phyloP scores from a whole-genome alignment of 768 basidiomycete genomes.

The Suillus sp. region DNA sequence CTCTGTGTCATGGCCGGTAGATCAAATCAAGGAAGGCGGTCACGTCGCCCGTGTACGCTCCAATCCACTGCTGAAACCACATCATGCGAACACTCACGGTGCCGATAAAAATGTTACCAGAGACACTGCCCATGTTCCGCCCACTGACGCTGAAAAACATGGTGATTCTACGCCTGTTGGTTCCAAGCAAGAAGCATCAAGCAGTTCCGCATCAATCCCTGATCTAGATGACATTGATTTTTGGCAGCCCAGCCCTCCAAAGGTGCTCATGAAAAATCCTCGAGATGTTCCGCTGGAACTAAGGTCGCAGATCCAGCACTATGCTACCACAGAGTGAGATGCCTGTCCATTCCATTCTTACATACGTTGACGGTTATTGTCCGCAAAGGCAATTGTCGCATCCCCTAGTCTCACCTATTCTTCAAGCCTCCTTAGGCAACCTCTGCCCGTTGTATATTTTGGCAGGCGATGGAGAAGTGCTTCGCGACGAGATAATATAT shows the following conservation, averaged over 20 bases:
- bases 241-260: conserved; percentile 59
- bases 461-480: conserved; percentile 71
- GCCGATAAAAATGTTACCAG: conserved; percentile 35
- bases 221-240: conserved; percentile 30
- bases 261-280: conserved; percentile 54
- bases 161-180: conserved; percentile 17
- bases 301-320: conserved; percentile 73
- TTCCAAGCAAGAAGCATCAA: neutral
- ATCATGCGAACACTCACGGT: conserved; percentile 49
- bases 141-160: conserved; percentile 17
- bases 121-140: conserved; percentile 8
- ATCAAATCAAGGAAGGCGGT: conserved; percentile 36
- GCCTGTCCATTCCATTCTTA: conserved; percentile 5
- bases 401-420: conserved; percentile 71
- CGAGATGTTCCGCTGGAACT: conserved; percentile 48
- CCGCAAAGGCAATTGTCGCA: conserved; percentile 55
- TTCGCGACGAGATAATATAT: conserved; percentile 79
- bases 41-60: conserved; percentile 41
- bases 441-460: conserved; percentile 76
- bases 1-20: conserved; percentile 58
- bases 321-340: conserved; percentile 70
- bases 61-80: conserved; percentile 49
- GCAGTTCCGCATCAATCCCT: neutral
- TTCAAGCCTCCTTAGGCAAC: conserved; percentile 73
- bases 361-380: neutral